phyloP scores from a whole-genome alignment of 768 basidiomycete genomes.

The Hortiboletus flavorubellus region DNA sequence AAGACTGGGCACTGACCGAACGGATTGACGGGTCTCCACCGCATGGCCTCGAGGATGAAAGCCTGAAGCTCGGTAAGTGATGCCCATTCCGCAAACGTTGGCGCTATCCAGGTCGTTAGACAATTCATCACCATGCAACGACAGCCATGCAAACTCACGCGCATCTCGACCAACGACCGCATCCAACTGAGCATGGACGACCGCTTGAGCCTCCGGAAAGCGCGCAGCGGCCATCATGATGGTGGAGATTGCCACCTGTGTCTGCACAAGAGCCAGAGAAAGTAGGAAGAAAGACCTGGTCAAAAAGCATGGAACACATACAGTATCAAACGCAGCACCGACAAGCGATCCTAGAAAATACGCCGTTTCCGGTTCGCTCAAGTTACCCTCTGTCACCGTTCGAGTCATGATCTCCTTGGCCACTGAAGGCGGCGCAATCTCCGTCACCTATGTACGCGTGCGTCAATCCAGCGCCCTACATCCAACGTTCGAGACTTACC shows the following conservation, averaged over 20 bases:
- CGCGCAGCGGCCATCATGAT: slow-evolving; percentile 38
- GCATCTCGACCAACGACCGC: slow-evolving; percentile 34
- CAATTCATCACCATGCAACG: background rate
- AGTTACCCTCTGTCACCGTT: slow-evolving; percentile 41
- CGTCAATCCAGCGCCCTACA: background rate
- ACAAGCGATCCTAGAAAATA: slow-evolving; percentile 62
- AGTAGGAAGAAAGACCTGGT: no score
- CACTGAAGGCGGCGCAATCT: slow-evolving; percentile 34
- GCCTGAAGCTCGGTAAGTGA: slow-evolving; percentile 36
- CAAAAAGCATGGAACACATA: no score
- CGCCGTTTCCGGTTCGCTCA: slow-evolving; percentile 50
- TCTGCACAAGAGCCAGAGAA: background rate
- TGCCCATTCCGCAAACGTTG: slow-evolving; percentile 35
- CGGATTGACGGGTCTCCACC: slow-evolving; percentile 39
- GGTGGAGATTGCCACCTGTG: slow-evolving; percentile 24
- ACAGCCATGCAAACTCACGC: slow-evolving; percentile 17
- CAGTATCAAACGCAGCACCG: slow-evolving; percentile 59
- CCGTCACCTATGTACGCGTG: slow-evolving; percentile 3
- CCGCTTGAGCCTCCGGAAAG: slow-evolving; percentile 32
- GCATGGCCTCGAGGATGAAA: slow-evolving; percentile 36
- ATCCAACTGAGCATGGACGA: slow-evolving; percentile 38
- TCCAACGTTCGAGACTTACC: slow-evolving; percentile 23
- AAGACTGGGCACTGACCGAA: slow-evolving; percentile 17
- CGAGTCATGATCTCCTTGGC: slow-evolving; percentile 51
- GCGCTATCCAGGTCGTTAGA: slow-evolving; percentile 26